Percentiles rank a stretch among this genome's conserved stretches.
phyloP scores from a whole-genome alignment of 257 asterid species.

The Catharanthus roseus region DNA sequence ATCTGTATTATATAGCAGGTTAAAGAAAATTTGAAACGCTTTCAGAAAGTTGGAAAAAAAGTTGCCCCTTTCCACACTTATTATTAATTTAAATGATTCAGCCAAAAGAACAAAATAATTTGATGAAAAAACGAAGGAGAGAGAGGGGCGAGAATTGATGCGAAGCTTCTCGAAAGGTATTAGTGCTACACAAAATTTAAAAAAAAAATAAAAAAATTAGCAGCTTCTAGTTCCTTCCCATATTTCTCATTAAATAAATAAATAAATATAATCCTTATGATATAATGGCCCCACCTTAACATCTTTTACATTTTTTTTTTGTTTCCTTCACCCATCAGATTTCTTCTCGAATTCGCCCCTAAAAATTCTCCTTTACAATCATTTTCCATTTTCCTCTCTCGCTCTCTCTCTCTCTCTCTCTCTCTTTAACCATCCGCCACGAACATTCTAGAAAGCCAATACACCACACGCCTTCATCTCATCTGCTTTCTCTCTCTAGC shows the following conservation, averaged over 20 bases:
- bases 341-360: neutral
- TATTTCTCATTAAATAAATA: neutral
- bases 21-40: too few relatives aligned
- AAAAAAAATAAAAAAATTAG: neutral
- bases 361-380: neutral
- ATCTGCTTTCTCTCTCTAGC: neutral
- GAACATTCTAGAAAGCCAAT: constrained; percentile 31
- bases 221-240: constrained; percentile 26
- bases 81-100: too few relatives aligned
- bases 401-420: too few relatives aligned
- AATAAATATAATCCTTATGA: too few relatives aligned
- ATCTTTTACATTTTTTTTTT: neutral
- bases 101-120: neutral
- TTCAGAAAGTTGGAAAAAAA: too few relatives aligned
- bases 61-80: too few relatives aligned
- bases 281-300: constrained; percentile 6
- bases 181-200: too few relatives aligned
- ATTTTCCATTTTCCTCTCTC: neutral
- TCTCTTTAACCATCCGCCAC: neutral
- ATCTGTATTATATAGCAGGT: too few relatives aligned
- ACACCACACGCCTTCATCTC: neutral
- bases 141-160: too few relatives aligned
- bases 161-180: constrained; percentile 21
- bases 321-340: too few relatives aligned
- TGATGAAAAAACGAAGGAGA: neutral